Percentiles rank a stretch among this genome's conserved stretches.
phyloP scores from a whole-genome alignment of 192 early-diverging fungal genomes.

The Allomyces macrogynus region DNA sequence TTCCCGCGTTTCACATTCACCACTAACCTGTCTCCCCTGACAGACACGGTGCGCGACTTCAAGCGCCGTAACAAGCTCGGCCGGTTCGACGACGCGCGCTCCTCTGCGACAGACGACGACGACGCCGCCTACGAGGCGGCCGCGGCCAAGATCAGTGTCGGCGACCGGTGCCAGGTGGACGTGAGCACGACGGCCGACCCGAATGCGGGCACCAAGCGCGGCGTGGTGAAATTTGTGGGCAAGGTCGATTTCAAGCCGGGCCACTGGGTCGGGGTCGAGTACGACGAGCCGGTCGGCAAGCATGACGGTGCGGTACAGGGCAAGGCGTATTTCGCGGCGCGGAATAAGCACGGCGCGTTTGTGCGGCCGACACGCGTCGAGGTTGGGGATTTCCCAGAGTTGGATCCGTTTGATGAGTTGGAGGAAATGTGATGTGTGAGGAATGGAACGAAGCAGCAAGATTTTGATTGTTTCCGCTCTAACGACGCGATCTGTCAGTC shows the following conservation, averaged over 20 bases:
- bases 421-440: slow-evolving; percentile 26
- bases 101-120: slow-evolving; percentile 13
- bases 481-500: too few species aligned
- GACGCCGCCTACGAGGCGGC: slow-evolving; percentile 33
- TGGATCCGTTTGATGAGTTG: slow-evolving; percentile 57
- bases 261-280: slow-evolving; percentile 82
- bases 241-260: slow-evolving; percentile 58
- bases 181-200: slow-evolving; percentile 4
- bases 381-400: slow-evolving; percentile 85
- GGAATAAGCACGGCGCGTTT: slow-evolving; percentile 60
- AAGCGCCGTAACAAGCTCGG: slow-evolving; percentile 76
- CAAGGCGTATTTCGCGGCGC: slow-evolving; percentile 52
- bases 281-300: slow-evolving; percentile 91
- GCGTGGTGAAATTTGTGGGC: slow-evolving; percentile 27
- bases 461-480: too few species aligned
- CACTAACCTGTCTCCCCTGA: slow-evolving; percentile 1
- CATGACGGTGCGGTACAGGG: slow-evolving; percentile 74
- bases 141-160: slow-evolving; percentile 42
- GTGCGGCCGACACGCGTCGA: slow-evolving; percentile 74
- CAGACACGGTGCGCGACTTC: slow-evolving; percentile 74
- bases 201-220: slow-evolving; percentile 14
- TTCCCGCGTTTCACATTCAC: too few species aligned
- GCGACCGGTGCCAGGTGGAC: slow-evolving; percentile 65
- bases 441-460: neutral
- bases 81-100: slow-evolving; percentile 45